phyloP scores from a whole-genome alignment of 1,139 yeast species.

The Magnusiomyces tetraspermus region DNA sequence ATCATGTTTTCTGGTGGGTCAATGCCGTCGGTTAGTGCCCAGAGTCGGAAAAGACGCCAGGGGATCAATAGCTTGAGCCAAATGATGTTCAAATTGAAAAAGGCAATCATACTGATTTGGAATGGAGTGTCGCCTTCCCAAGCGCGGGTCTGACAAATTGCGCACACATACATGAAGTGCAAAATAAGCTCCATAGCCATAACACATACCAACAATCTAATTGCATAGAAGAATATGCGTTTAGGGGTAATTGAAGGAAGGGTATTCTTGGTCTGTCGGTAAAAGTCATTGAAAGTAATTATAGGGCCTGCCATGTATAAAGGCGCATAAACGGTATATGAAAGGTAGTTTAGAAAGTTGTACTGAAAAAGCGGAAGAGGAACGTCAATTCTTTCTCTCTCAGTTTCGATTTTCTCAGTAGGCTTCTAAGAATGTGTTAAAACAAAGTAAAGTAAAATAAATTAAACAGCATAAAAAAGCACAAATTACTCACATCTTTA shows the following conservation, averaged over 20 bases:
- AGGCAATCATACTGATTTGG: slow-evolving; percentile 89
- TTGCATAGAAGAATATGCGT: slow-evolving; percentile 52
- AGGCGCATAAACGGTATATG: slow-evolving; percentile 79
- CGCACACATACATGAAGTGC: slow-evolving; percentile 87
- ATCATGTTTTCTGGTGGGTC: slow-evolving; percentile 99
- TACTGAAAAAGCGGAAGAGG: slow-evolving; percentile 56
- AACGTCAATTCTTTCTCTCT: slow-evolving; percentile 57
- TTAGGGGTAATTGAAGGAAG: slow-evolving; percentile 45
- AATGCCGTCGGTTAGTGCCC: slow-evolving; percentile 84
- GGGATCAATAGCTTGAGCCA: slow-evolving; percentile 90
- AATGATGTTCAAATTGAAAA: slow-evolving; percentile 78
- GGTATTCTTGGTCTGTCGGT: slow-evolving; percentile 46
- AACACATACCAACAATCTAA: slow-evolving; percentile 62
- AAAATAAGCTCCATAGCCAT: slow-evolving; percentile 80
- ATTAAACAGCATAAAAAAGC: not conserved
- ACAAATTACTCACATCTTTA: slow-evolving; percentile 13
- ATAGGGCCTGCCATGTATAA: slow-evolving; percentile 93
- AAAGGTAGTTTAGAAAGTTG: slow-evolving; percentile 51
- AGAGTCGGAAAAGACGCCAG: slow-evolving; percentile 89
- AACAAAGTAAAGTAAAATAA: not conserved
- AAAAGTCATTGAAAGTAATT: slow-evolving; percentile 80
- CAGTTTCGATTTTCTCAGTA: slow-evolving; percentile 31
- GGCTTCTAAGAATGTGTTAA: slow-evolving; percentile 13
- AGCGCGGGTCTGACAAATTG: slow-evolving; percentile 78
- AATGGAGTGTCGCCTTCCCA: slow-evolving; percentile 89